Base-by-base conservation (phyloP, 2,329 filamentous ascomycete genomes). In the Phialophora expanda region DNA sequence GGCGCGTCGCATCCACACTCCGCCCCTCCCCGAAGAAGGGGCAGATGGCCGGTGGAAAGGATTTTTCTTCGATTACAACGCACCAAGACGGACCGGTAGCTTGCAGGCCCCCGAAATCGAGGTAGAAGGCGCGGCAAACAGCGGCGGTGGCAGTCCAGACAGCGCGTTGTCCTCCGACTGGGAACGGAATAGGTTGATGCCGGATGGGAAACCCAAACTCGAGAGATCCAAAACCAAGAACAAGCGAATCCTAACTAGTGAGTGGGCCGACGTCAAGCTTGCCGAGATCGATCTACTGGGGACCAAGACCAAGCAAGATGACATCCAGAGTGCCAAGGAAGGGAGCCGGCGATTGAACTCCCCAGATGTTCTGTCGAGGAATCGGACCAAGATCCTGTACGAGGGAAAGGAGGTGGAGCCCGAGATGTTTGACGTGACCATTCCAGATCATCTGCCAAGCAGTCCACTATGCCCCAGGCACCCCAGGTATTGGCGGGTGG, bases 401-500 rank as follows among this genome's bases (percentile, higher is more conserved):
- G 58, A 61, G 28, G 64, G 26, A 28, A 58, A n/a, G 32, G 57
- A 22, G 32, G 54, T 32, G 60, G 66, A 55, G 46, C 26, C 56
- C 17, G 48, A 53, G 7, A 32, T 61, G 30, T 64, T 72, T 30
- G 69, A 72, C 44, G 46, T 65, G 28, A 71, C 56, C 11, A 71
- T 72, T 24, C 72, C 72, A 9, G 72, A 73, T 44, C 72, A 73
- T 62, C 60, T 72, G 14, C 71, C 72, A 17, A 72, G 55, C 56
- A 73, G 72, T 63, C 70, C 70, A 20, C 57, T 73, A 24, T 73
- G 72, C 69, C 72, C 72, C 4, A 66, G 71, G 41, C 61, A 73
- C 62, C 61, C 67, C 11, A 66, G 59, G 57, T 72, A 73, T 51
- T 72, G 68, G 72, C 66, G 70, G n/a, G 66, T 70, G 20, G 71